A percentile compares a stretch with the other conserved stretches of the same genome.
phyloP scores from a whole-genome alignment of 768 basidiomycete genomes.

The Termitomyces sp. region DNA sequence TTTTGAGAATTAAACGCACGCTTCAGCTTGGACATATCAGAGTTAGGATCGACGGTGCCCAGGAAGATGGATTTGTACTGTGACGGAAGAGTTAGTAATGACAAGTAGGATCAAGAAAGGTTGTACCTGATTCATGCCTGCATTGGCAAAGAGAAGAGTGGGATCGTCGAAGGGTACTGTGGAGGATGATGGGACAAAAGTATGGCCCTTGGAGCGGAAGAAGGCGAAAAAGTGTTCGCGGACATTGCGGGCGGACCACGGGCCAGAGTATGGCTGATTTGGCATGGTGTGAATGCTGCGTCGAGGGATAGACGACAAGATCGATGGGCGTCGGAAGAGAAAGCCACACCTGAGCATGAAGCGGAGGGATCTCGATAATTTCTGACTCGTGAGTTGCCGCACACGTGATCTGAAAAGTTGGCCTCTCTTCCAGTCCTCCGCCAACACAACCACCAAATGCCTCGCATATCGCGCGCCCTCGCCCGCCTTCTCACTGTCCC shows the following conservation, averaged over 20 bases:
- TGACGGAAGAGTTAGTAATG: not conserved
- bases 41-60: slow-evolving; percentile 95
- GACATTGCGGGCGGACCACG: slow-evolving; percentile 81
- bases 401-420: slow-evolving; percentile 17
- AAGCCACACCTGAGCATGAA: slow-evolving; percentile 17
- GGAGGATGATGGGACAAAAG: slow-evolving; percentile 85
- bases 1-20: slow-evolving; percentile 97
- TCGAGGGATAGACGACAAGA: slow-evolving; percentile 12
- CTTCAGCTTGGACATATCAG: slow-evolving; percentile 84
- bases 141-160: slow-evolving; percentile 96
- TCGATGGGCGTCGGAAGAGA: slow-evolving; percentile 24
- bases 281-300: slow-evolving; percentile 30
- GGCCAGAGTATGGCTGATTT: slow-evolving; percentile 32
- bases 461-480: slow-evolving; percentile 38
- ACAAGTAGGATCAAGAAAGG: not conserved
- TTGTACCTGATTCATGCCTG: slow-evolving; percentile 90
- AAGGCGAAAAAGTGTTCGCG: slow-evolving; percentile 90
- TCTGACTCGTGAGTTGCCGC: slow-evolving; percentile 17
- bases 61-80: slow-evolving; percentile 97
- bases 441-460: slow-evolving; percentile 28
- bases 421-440: not conserved
- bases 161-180: slow-evolving; percentile 98
- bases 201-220: slow-evolving; percentile 77
- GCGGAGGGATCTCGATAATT: slow-evolving; percentile 9
- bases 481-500: slow-evolving; percentile 32